Percentiles rank a stretch among this genome's conserved stretches.
phyloP scores from a whole-genome alignment of 129 eudicot species.

The Tagetes patula region DNA sequence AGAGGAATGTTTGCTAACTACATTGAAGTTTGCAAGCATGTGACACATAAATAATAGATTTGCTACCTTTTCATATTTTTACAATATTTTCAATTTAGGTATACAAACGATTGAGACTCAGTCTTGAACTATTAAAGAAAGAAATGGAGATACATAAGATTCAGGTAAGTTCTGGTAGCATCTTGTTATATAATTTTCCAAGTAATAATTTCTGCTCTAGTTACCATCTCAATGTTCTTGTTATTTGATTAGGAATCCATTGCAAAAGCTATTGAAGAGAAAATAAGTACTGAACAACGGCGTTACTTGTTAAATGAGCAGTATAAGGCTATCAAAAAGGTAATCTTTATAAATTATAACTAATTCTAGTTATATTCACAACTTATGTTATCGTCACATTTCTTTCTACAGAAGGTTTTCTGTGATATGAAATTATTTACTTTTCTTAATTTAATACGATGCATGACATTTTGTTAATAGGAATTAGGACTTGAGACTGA shows the following conservation, averaged over 20 bases:
- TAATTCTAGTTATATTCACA: conserved; percentile 11
- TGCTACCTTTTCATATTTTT: neutral
- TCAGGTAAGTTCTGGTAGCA: conserved; percentile 52
- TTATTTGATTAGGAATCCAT: conserved; percentile 66
- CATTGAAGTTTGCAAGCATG: neutral
- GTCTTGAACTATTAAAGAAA: conserved; percentile 88
- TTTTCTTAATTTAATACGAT: conserved; percentile 10
- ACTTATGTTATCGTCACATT: neutral
- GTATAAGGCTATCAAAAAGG: conserved; percentile 98
- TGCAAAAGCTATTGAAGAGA: conserved; percentile 98
- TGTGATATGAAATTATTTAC: conserved; percentile 8
- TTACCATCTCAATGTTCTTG: neutral
- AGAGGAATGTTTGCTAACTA: conserved; percentile 1
- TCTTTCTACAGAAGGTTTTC: neutral
- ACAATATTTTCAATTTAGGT: conserved; percentile 46
- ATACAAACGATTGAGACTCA: conserved; percentile 74
- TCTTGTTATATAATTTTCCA: neutral
- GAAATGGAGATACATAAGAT: conserved; percentile 98
- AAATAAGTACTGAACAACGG: conserved; percentile 95
- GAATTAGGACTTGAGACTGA: conserved; percentile 95
- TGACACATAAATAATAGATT: neutral
- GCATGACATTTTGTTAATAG: conserved; percentile 40
- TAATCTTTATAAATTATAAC: conserved; percentile 3
- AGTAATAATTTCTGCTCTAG: neutral
- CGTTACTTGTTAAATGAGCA: conserved; percentile 98